Evolutionary conservation across 2,329 filamentous ascomycete genomes (phyloP), one percentile per base, ranked within the genome.

Genomic region (Dryadomyces quercus-mongolicae): DNA sequence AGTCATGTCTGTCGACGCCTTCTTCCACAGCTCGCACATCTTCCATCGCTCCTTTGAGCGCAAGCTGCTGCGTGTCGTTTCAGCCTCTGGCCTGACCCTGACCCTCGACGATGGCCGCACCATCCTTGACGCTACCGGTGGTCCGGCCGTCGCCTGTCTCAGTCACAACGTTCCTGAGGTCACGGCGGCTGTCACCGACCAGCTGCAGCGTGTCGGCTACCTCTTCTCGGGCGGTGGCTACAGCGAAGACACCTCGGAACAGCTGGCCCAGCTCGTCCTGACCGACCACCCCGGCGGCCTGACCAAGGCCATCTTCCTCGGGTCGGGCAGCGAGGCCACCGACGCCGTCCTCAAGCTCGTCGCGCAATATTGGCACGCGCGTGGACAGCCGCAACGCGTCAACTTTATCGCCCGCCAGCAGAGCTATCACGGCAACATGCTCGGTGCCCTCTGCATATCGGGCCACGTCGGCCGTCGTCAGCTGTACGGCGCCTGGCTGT

Each of bases 81-180:
- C 34, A 13, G 34, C 34, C 34, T 7, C 34, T 7, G 36, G 36
- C 3, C 36, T 40, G 36, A 40, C 36, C 3, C 36, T 9, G 36
- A 40, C 36, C 15, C 40, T 55, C 42, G 25, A 55, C 21, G 58
- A 64, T 18, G 82, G 82, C 2, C 73, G 75, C 22, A 71, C 70
- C 42, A 76, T 93, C 47, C 75, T 90, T 15, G 87, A 92, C 65
- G 83, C 81, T 1, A 86, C 82, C 21, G 79, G 84, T 34, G 88
- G 88, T 20, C 84, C 87, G 3, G 85, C 83, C 21, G 86, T 90
- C 2, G 74, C 81, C 12, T 85, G 82, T 63, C 70, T 92, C 12
- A 87, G 87, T 7, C 82, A 88, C 61, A 80, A 78, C 40, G 75
- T 84, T 50, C 62, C 72, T 46, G 72, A 82, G 49, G 78, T 91